Evolutionary conservation across 2,329 filamentous ascomycete genomes (phyloP).

Genomic region (Rutstroemia sp.): DNA sequence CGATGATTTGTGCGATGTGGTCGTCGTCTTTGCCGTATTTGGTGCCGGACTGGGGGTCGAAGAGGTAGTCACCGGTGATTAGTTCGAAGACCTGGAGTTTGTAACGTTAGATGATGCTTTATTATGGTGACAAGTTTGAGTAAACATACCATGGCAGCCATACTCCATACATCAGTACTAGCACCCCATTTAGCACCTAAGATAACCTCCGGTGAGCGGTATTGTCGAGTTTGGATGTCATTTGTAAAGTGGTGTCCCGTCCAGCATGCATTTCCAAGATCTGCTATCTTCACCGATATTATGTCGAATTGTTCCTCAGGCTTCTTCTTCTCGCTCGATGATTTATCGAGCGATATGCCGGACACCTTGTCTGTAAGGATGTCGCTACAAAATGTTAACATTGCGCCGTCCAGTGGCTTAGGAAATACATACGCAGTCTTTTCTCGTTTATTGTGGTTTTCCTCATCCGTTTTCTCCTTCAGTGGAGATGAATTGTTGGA

Average conservation of each 20-base stretch:
- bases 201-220: slow-evolving; percentile 94
- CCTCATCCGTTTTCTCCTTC: slow-evolving; percentile 42
- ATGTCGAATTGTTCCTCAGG: slow-evolving; percentile 46
- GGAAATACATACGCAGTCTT: slow-evolving; percentile 74
- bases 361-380: slow-evolving; percentile 88
- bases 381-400: slow-evolving; percentile 49
- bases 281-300: slow-evolving; percentile 98
- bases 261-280: slow-evolving; percentile 98
- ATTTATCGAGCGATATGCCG: slow-evolving; percentile 85
- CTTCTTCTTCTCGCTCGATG: slow-evolving; percentile 52
- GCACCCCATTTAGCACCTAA: slow-evolving; percentile 96
- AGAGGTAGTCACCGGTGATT: slow-evolving; percentile 96
- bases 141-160: slow-evolving; percentile 87
- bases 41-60: slow-evolving; percentile 95
- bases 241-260: slow-evolving; percentile 98
- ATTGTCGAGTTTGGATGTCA: slow-evolving; percentile 96
- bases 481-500: slow-evolving; percentile 39
- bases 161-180: slow-evolving; percentile 99
- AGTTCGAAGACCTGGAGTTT: slow-evolving; percentile 76
- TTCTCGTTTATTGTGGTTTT: slow-evolving; percentile 75
- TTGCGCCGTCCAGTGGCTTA: too few relatives aligned
- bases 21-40: slow-evolving; percentile 99
- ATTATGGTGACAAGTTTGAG: not conserved
- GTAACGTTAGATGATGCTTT: not conserved
- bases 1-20: slow-evolving; percentile 98